A percentile compares a stretch with the other conserved stretches of the same genome.
Conservation (phyloP, 2,329 filamentous ascomycete genomes). For the Aphanoascus verrucosus region DNA sequence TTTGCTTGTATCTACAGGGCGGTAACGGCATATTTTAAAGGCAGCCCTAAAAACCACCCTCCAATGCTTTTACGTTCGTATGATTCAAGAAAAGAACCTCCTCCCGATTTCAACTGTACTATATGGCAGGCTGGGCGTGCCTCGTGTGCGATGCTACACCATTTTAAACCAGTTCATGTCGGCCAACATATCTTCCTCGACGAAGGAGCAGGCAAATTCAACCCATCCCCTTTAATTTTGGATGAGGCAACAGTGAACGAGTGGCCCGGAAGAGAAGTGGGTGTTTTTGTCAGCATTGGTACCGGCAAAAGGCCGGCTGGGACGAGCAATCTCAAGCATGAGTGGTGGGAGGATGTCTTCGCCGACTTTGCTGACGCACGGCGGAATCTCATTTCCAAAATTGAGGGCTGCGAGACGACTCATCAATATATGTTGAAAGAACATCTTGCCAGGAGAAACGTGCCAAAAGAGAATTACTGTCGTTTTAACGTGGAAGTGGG, state of each 20-base stretch:
- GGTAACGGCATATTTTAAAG: constrained; percentile 83
- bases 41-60: constrained; percentile 56
- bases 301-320: constrained; percentile 75
- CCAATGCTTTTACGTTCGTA: constrained; percentile 80
- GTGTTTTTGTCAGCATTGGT: constrained; percentile 87
- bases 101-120: constrained; percentile 83
- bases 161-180: constrained; percentile 91
- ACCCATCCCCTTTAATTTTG: constrained; percentile 71
- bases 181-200: constrained; percentile 92
- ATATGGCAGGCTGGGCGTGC: constrained; percentile 96
- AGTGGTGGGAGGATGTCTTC: constrained; percentile 88
- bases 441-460: constrained; percentile 62
- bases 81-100: constrained; percentile 82
- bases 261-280: constrained; percentile 87
- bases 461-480: constrained; percentile 85
- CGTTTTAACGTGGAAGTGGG: constrained; percentile 94
- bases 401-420: constrained; percentile 86
- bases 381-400: constrained; percentile 73
- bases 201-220: constrained; percentile 83
- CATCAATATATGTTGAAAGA: constrained; percentile 78
- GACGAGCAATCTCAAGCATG: constrained; percentile 54
- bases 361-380: constrained; percentile 76
- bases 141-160: constrained; percentile 80
- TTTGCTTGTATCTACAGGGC: constrained; percentile 47
- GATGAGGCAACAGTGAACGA: constrained; percentile 89